Base-by-base conservation (phyloP, 2,329 filamentous ascomycete genomes). In the Neopestalotiopsis sp. region DNA sequence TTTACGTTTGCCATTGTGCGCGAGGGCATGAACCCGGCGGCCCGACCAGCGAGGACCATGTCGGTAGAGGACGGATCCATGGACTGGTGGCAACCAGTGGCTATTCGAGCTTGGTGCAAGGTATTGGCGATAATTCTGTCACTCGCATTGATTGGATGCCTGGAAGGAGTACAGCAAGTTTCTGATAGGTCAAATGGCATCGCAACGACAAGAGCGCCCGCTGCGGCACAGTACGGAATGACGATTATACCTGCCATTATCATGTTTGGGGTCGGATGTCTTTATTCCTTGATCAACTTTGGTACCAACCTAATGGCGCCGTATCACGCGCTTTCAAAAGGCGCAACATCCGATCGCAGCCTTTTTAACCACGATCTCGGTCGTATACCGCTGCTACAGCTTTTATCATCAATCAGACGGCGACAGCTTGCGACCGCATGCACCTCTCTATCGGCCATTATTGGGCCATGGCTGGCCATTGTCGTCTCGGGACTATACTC, bases 401-500 rank as follows among this genome's bases (percentile, higher is more conserved):
- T 68, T 3, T 5, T 61, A 1, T 30, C 42, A 4, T 65, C 67
- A 1, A 4, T 68, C 3, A 45, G 14, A 4, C 56, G 49, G 13
- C 30, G 30, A n/a, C 63, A 61, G 28, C 6, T 20, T 3, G 56
- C 62, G 13, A 40, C 67, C 1, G 42, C 28, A 6, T 65, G 56
- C 38, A 40, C 67, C 13, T 40, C 53, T 2, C 3, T 66, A 7
- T 63, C 53, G 3, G 59, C 67, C 12, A 49, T 66, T 0, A 17
- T 68, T 7, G 67, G 56, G 1, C 30, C 67, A 5, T 62, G 65
- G 13, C 40, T 68, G 4, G 61, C 40, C 3, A 68, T 68, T 53
- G 24, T 67, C 1, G 64, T 69, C 4, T 49, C 68, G 1, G 68
- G 68, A 2, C 65, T 69, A 14, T 69, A 69, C 49, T 62, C 59